A percentile compares a stretch with the other conserved stretches of the same genome.
Conservation (phyloP, 2,329 filamentous ascomycete species). For the Exophiala viscosa region DNA sequence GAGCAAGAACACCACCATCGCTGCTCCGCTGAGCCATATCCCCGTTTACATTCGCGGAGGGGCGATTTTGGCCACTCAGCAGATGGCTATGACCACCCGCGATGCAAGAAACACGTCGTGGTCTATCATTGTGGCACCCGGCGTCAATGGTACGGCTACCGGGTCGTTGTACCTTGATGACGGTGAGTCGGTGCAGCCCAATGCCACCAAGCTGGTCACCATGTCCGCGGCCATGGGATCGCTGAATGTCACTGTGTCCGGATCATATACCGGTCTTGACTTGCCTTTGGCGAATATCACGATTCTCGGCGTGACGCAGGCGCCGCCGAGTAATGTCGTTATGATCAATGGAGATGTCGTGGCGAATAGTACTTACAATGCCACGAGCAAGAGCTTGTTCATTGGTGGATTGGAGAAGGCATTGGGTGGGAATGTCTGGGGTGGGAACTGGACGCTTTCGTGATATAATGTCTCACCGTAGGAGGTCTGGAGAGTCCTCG, state of each 20-base stretch:
- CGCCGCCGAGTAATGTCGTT: slow-evolving; percentile 41
- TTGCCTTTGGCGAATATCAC: slow-evolving; percentile 58
- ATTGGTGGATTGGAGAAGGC: slow-evolving; percentile 49
- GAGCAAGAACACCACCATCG: slow-evolving; percentile 53
- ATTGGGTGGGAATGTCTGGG: slow-evolving; percentile 57
- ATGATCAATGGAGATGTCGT: slow-evolving; percentile 51
- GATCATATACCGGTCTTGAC: slow-evolving; percentile 56
- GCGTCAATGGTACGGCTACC: slow-evolving; percentile 51
- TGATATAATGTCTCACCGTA: no score
- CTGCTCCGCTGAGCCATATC: slow-evolving; percentile 64
- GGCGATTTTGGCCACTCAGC: slow-evolving; percentile 63
- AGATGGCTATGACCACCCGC: slow-evolving; percentile 63
- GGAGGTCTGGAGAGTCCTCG: no score
- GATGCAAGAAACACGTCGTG: slow-evolving; percentile 63
- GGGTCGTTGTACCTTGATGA: slow-evolving; percentile 71
- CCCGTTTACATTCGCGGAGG: slow-evolving; percentile 69
- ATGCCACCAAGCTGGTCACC: slow-evolving; percentile 52
- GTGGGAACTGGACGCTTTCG: slow-evolving; percentile 53
- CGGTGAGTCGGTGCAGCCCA: slow-evolving; percentile 61
- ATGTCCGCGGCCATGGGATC: slow-evolving; percentile 35
- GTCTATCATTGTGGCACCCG: slow-evolving; percentile 62
- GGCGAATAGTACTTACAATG: slow-evolving; percentile 44
- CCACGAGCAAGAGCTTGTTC: slow-evolving; percentile 46
- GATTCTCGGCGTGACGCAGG: slow-evolving; percentile 54
- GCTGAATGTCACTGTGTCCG: slow-evolving; percentile 49